Base-by-base conservation (phyloP, 805 yeast genomes). In the Yarrowia sp. region DNA sequence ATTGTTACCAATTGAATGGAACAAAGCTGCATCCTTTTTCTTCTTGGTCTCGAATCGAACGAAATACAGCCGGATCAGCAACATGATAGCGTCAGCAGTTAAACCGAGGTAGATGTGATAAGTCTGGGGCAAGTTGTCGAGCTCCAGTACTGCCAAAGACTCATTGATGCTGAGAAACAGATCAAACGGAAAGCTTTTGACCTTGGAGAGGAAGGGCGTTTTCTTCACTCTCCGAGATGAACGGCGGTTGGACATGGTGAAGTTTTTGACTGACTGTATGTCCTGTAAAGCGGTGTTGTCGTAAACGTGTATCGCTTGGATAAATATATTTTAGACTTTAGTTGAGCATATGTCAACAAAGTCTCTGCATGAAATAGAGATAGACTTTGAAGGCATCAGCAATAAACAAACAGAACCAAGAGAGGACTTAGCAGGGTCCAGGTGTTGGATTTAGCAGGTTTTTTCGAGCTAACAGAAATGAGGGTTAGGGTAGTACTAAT, bases 21-120 rank as follows among this genome's bases (percentile, higher is more conserved):
- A 43, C 6, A 58, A 6, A 1, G 39, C 64, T 1, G 33, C 42
- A 8, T 58, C 42, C 13, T n/a, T 18, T 10, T 58, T 43, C 28
- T 43, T 33, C 9, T 22, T 42, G 8, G 17, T 32, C n/a, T 58
- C 51, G n/a, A 58, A 58, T 6, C 64, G 32, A 2, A 43, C 51
- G 18, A 58, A 58, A n/a, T 58, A 58, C 2, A 58, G 43, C 11
- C 64, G 64, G 15, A 58, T 58, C 15, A 58, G 28, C 4, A 58
- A 1, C 51, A 58, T 58, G 17, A 33, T 9, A 7, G 35, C 22
- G 10, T 58, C 64, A 1, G 43, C 51, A 1, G 35, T 14, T 4
- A 58, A 1, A 1, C 58, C 66, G n/a, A 65, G 60, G 17, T 41
- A 64, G 5, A 67, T 15, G 41, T 22, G 36, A 36, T 31, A 66